Conservation (phyloP, 306 rosid genomes). For the Abrus pulchellus region DNA sequence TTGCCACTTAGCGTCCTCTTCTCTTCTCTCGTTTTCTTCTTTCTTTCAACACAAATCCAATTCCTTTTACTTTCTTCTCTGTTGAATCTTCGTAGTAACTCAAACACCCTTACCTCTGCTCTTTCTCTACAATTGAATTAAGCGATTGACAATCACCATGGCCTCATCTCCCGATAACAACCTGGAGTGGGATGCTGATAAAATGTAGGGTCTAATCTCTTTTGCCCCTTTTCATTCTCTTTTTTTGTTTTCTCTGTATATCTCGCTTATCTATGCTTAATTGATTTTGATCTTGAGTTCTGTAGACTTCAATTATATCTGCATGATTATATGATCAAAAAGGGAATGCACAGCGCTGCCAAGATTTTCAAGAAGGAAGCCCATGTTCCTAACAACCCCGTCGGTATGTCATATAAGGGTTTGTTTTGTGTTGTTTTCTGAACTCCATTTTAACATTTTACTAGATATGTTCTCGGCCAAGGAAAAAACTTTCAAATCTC, state of each 20-base stretch:
- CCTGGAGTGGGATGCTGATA: neutral
- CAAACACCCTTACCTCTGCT: neutral
- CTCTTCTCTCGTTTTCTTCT: neutral
- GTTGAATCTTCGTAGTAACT: no score
- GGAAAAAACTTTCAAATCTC: no score
- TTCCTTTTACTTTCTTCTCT: neutral
- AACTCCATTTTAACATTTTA: no score
- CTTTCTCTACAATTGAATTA: neutral
- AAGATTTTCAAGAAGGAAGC: conserved; percentile 60
- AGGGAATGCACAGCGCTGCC: conserved; percentile 55
- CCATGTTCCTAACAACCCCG: neutral
- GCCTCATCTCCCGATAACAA: neutral
- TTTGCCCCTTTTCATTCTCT: no score
- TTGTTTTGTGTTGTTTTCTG: no score
- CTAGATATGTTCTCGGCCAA: no score
- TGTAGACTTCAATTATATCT: conserved; percentile 54
- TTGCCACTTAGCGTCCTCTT: conserved; percentile 39
- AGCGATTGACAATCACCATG: conserved; percentile 7
- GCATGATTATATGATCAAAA: conserved; percentile 64
- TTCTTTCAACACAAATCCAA: neutral
- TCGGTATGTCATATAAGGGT: conserved; percentile 44
- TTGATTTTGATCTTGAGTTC: neutral
- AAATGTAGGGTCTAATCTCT: neutral
- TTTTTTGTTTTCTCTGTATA: neutral
- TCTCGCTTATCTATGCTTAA: neutral